Evolutionary conservation across 495 filamentous ascomycete species (phyloP).

Genomic region (Penicillium pulvis): DNA sequence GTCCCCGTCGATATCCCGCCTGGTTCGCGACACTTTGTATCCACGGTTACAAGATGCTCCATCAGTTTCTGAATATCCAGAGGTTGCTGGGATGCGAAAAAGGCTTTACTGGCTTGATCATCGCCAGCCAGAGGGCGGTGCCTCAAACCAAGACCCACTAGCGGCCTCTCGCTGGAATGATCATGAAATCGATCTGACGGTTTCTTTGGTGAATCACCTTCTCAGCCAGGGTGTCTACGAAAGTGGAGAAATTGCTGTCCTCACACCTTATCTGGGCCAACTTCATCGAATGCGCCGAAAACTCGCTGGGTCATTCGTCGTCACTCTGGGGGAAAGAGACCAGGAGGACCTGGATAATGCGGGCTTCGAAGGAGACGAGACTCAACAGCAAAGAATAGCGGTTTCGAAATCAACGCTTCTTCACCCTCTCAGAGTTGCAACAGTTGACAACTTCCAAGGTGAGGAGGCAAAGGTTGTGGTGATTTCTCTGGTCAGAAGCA

Average conservation of each 20-base stretch:
- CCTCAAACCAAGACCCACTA: slow-evolving; percentile 39
- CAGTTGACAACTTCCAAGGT: slow-evolving; percentile 85
- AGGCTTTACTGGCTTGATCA: slow-evolving; percentile 79
- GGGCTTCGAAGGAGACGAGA: slow-evolving; percentile 39
- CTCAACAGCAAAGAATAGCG: slow-evolving; percentile 3
- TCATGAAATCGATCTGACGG: slow-evolving; percentile 67
- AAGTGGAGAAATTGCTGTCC: slow-evolving; percentile 69
- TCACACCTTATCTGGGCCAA: slow-evolving; percentile 79
- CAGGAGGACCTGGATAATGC: slow-evolving; percentile 58
- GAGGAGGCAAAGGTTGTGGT: slow-evolving; percentile 81
- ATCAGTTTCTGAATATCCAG: slow-evolving; percentile 55
- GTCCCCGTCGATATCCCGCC: slow-evolving; percentile 67
- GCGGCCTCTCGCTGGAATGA: slow-evolving; percentile 66
- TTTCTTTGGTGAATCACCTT: slow-evolving; percentile 69
- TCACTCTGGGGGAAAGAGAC: slow-evolving; percentile 70
- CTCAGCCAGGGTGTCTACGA: slow-evolving; percentile 69
- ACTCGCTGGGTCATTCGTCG: slow-evolving; percentile 55
- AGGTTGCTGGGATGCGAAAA: slow-evolving; percentile 64
- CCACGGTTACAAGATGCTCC: slow-evolving; percentile 61
- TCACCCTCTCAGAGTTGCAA: slow-evolving; percentile 69
- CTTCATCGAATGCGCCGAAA: slow-evolving; percentile 59
- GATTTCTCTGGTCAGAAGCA: slow-evolving; percentile 82
- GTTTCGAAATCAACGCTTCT: slow-evolving; percentile 54
- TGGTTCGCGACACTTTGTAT: slow-evolving; percentile 65
- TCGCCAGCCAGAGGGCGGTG: slow-evolving; percentile 51